phyloP scores from a whole-genome alignment of 345 rosid species.

The Pistacia atlantica region DNA sequence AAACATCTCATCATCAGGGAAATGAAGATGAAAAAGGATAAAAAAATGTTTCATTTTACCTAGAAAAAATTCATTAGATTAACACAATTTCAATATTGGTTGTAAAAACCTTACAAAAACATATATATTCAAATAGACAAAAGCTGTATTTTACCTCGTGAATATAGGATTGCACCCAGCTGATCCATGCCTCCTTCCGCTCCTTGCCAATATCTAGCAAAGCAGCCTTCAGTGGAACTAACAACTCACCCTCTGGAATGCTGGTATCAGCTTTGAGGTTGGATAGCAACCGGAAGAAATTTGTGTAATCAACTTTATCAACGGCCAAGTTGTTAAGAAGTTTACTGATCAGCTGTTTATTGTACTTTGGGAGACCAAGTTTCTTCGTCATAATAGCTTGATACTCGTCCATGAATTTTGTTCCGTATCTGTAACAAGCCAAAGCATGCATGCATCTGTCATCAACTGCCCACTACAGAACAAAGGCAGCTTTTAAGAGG shows the following conservation, averaged over 20 bases:
- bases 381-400: slow-evolving; percentile 87
- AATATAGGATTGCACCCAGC: slow-evolving; percentile 80
- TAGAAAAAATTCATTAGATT: neutral
- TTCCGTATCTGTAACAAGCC: slow-evolving; percentile 69
- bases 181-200: slow-evolving; percentile 91
- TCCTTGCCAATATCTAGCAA: slow-evolving; percentile 94
- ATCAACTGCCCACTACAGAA: slow-evolving; percentile 2
- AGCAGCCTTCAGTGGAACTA: slow-evolving; percentile 81
- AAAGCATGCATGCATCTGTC: slow-evolving; percentile 5
- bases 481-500: neutral
- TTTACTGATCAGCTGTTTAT: slow-evolving; percentile 76
- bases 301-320: slow-evolving; percentile 97
- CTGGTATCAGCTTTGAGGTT: slow-evolving; percentile 71
- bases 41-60: neutral
- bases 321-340: slow-evolving; percentile 94
- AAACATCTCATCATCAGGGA: neutral
- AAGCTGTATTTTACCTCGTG: slow-evolving; percentile 63
- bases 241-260: slow-evolving; percentile 61
- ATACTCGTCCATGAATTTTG: slow-evolving; percentile 94
- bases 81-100: neutral
- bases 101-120: neutral
- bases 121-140: neutral
- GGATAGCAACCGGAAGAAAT: slow-evolving; percentile 82
- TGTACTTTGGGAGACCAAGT: slow-evolving; percentile 92
- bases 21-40: neutral